Conservation (phyloP, 2,329 filamentous ascomycete species). For the Taxawa tesnikishii region DNA sequence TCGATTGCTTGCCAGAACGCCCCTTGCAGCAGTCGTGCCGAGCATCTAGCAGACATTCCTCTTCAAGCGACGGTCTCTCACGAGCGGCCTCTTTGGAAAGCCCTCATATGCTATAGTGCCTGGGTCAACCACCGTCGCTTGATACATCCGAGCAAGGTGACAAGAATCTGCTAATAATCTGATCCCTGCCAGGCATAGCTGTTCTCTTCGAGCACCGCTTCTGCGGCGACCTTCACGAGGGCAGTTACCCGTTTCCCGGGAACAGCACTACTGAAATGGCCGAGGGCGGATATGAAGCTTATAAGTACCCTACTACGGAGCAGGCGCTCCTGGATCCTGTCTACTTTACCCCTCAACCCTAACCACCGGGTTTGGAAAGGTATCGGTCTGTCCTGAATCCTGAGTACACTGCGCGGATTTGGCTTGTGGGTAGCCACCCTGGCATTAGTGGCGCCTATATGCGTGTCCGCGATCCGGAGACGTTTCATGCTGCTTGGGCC, state of each 20-base stretch:
- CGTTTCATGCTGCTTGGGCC: conserved; percentile 12
- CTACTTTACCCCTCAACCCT: conserved; percentile 12
- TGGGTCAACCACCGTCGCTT: no score
- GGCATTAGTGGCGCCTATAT: conserved; percentile 10
- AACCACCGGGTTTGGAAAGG: conserved; percentile 8
- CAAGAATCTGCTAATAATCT: no score
- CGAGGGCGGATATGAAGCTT: conserved; percentile 9
- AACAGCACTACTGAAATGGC: conserved; percentile 6
- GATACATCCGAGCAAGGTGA: no score
- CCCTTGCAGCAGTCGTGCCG: no score
- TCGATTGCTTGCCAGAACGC: no score
- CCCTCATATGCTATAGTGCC: no score
- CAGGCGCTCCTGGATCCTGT: conserved; percentile 13
- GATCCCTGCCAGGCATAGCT: no score
- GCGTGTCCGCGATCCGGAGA: conserved; percentile 12
- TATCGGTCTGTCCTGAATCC: conserved; percentile 6
- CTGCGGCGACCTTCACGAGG: conserved; percentile 9
- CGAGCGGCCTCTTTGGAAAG: no score
- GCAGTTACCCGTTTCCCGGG: conserved; percentile 8
- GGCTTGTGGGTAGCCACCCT: conserved; percentile 12
- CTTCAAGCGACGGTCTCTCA: no score
- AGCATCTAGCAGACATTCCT: no score
- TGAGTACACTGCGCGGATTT: conserved; percentile 11
- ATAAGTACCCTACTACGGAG: conserved; percentile 12
- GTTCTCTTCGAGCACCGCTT: conserved; percentile 12